Evolutionary conservation across 805 yeast genomes (phyloP).

Genomic region (Candida nonsorbophila): DNA sequence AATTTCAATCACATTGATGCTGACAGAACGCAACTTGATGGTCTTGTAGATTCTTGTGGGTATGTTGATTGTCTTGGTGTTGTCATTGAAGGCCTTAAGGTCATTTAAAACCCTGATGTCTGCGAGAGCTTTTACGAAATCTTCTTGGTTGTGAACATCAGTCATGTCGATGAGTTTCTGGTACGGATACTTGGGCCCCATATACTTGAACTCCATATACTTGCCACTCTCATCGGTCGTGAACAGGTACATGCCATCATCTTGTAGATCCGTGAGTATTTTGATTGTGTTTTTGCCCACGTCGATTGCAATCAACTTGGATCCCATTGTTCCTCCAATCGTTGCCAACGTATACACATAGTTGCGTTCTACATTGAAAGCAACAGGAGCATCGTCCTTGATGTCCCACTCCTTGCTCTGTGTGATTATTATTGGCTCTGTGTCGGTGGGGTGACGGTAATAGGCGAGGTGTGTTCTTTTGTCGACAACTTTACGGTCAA

Average conservation of each 20-base stretch:
- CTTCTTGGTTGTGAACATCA: slow-evolving; percentile 14
- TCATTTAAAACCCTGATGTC: no score
- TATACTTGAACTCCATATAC: slow-evolving; percentile 57
- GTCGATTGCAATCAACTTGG: slow-evolving; percentile 70
- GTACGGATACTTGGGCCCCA: slow-evolving; percentile 76
- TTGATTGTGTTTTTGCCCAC: slow-evolving; percentile 3
- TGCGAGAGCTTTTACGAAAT: no score
- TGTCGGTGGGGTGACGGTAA: slow-evolving; percentile 54
- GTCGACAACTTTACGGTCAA: slow-evolving; percentile 60
- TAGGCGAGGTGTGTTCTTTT: slow-evolving; percentile 72
- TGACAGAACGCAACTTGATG: slow-evolving; percentile 27
- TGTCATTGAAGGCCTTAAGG: slow-evolving; percentile 5
- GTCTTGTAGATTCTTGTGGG: slow-evolving; percentile 45
- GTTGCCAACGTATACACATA: slow-evolving; percentile 63
- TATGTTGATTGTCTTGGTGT: slow-evolving; percentile 8
- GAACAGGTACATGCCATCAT: slow-evolving; percentile 57
- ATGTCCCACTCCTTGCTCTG: slow-evolving; percentile 77
- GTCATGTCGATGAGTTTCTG: slow-evolving; percentile 57
- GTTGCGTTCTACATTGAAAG: slow-evolving; percentile 42
- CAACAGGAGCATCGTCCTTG: slow-evolving; percentile 52
- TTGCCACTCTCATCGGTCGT: slow-evolving; percentile 73
- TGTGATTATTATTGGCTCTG: slow-evolving; percentile 47
- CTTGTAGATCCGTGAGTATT: slow-evolving; percentile 19
- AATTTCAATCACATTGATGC: slow-evolving; percentile 53
- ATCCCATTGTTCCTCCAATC: slow-evolving; percentile 68